These are phyloP conservation scores for Saccharomycopsis malanga DNA, from an alignment of 805 yeast species.

Conservation along the genomic window DNA sequence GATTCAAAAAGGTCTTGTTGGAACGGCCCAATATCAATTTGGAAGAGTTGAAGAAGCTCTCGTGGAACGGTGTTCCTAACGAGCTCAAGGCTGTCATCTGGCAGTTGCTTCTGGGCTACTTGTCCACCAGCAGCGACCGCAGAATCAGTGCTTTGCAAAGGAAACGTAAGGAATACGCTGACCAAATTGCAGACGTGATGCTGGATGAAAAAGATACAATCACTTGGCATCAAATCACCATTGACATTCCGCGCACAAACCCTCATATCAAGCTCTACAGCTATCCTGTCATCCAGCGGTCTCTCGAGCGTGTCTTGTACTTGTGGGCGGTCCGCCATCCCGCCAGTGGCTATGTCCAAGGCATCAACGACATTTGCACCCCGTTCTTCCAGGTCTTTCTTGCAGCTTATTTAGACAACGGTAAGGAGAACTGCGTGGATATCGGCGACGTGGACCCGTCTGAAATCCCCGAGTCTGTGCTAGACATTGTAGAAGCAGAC, in stretches of 20 bases:
- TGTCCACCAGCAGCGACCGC: constrained; percentile 78
- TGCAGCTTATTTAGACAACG: constrained; percentile 46
- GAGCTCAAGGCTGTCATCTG: constrained; percentile 77
- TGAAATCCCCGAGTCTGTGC: constrained; percentile 45
- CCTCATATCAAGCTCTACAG: constrained; percentile 75
- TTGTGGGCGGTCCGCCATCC: constrained; percentile 97
- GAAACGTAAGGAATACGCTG: constrained; percentile 79
- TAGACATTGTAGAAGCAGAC: constrained; percentile 82
- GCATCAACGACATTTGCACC: constrained; percentile 88
- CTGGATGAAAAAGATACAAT: constrained; percentile 57
- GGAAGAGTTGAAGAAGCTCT: constrained; percentile 61
- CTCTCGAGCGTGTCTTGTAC: constrained; percentile 74
- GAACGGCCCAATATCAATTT: constrained; percentile 45
- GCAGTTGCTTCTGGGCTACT: constrained; percentile 84
- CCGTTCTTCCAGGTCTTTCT: constrained; percentile 89
- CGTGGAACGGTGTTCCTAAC: constrained; percentile 93
- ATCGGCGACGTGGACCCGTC: constrained; percentile 59
- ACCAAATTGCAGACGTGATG: constrained; percentile 47
- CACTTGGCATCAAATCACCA: constrained; percentile 92
- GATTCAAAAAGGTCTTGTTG: constrained; percentile 57
- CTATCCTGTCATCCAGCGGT: constrained; percentile 60
- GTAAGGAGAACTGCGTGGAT: constrained; percentile 27
- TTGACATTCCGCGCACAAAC: constrained; percentile 91
- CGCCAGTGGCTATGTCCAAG: constrained; percentile 96
- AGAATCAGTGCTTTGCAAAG: constrained; percentile 62